Conservation (phyloP, 177 flowering plant genomes). For the Vitis hybrid region DNA sequence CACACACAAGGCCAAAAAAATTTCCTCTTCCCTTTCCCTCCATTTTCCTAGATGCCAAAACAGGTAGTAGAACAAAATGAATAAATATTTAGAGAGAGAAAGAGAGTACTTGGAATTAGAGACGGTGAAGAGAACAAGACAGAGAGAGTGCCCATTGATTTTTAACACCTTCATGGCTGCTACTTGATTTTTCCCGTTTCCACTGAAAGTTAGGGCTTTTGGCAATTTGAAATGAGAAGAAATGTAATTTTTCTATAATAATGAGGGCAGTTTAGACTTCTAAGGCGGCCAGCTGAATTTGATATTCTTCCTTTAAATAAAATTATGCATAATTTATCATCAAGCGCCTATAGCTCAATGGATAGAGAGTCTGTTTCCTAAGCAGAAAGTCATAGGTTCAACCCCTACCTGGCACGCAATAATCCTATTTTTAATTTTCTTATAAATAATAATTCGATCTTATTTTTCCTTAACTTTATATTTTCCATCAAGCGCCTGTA, state of each 20-base stretch:
- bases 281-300: too few species aligned
- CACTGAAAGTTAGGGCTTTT: background rate
- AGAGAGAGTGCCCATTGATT: constrained; percentile 36
- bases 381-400: too few species aligned
- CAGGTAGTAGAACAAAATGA: constrained; percentile 3
- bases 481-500: background rate
- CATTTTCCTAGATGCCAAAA: background rate
- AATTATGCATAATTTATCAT: background rate
- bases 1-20: background rate
- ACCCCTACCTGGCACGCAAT: too few species aligned
- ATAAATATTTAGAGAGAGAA: constrained; percentile 7
- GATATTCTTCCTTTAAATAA: too few species aligned
- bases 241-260: too few species aligned
- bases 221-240: too few species aligned
- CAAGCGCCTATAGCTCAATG: too few species aligned
- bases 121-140: constrained; percentile 55
- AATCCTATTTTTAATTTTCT: too few species aligned
- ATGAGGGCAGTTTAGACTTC: too few species aligned
- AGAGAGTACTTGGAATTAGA: constrained; percentile 60
- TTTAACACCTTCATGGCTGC: constrained; percentile 48
- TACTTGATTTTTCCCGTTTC: background rate
- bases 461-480: too few species aligned
- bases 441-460: too few species aligned
- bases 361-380: too few species aligned
- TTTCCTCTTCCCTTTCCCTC: background rate